These are phyloP conservation scores for Zymoseptoria brevis DNA, from an alignment of 2,329 filamentous ascomycete genomes.

Conservation along the genomic window DNA sequence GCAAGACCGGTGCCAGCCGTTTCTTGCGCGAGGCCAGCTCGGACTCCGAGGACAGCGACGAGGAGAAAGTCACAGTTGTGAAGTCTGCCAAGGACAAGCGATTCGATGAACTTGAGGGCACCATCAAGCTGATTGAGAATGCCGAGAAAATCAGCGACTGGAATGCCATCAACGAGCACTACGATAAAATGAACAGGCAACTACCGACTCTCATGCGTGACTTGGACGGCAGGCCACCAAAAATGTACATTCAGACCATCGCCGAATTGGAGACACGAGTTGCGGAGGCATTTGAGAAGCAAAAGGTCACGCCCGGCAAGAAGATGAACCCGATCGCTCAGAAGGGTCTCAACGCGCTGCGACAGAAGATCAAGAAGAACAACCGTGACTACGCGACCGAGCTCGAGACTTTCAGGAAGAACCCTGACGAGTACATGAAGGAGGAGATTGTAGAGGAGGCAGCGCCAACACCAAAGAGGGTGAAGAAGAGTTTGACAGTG, in stretches of 20 bases:
- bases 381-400: slow-evolving; percentile 89
- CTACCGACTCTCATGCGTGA: slow-evolving; percentile 40
- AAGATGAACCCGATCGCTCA: slow-evolving; percentile 98
- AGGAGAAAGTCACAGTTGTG: slow-evolving; percentile 76
- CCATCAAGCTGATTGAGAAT: slow-evolving; percentile 88
- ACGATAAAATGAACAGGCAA: slow-evolving; percentile 55
- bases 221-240: slow-evolving; percentile 69
- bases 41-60: slow-evolving; percentile 66
- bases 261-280: slow-evolving; percentile 91
- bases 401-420: slow-evolving; percentile 75
- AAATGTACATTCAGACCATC: slow-evolving; percentile 85
- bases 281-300: slow-evolving; percentile 88
- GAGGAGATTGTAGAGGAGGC: slow-evolving; percentile 68
- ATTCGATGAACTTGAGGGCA: slow-evolving; percentile 83
- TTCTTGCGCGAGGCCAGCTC: slow-evolving; percentile 67
- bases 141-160: slow-evolving; percentile 96
- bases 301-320: slow-evolving; percentile 81
- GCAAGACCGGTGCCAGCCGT: slow-evolving; percentile 63
- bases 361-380: slow-evolving; percentile 98
- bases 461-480: slow-evolving; percentile 46
- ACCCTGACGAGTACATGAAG: slow-evolving; percentile 83
- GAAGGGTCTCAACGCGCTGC: slow-evolving; percentile 89
- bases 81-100: slow-evolving; percentile 99
- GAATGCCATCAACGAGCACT: slow-evolving; percentile 62
- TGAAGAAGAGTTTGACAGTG: slow-evolving; percentile 41